A percentile compares a stretch with the other conserved stretches of the same genome.
Conservation (phyloP, 495 filamentous ascomycete species). For the Aspergillus homomorphus region DNA sequence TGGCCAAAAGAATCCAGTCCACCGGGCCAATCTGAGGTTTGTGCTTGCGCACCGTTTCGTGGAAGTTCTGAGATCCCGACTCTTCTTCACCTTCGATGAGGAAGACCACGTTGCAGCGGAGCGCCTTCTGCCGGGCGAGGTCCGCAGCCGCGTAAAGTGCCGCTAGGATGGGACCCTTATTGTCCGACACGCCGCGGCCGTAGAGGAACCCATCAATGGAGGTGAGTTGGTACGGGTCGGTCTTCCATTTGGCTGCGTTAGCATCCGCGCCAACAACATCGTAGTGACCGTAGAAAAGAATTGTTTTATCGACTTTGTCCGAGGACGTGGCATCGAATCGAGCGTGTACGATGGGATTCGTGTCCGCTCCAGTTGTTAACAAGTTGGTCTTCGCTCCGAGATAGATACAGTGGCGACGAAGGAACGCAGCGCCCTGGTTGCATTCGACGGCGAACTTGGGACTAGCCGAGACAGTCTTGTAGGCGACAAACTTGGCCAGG, state of each 20-base stretch:
- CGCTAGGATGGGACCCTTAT: slow-evolving; percentile 92
- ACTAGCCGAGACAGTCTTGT: slow-evolving; percentile 83
- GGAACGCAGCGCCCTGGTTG: slow-evolving; percentile 84
- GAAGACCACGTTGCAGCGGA: slow-evolving; percentile 86
- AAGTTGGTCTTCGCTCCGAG: slow-evolving; percentile 86
- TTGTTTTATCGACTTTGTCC: slow-evolving; percentile 68
- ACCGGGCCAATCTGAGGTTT: slow-evolving; percentile 84
- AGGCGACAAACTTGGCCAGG: slow-evolving; percentile 80
- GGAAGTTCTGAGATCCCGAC: slow-evolving; percentile 86
- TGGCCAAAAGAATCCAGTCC: slow-evolving; percentile 90
- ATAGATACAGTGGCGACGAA: slow-evolving; percentile 83
- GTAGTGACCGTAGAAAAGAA: slow-evolving; percentile 97
- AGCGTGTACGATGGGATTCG: slow-evolving; percentile 88
- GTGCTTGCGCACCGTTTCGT: slow-evolving; percentile 69
- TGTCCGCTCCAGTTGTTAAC: slow-evolving; percentile 66
- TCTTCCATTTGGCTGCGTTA: slow-evolving; percentile 71
- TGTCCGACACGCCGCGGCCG: slow-evolving; percentile 94
- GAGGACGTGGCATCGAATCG: slow-evolving; percentile 65
- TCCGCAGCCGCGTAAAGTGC: slow-evolving; percentile 91
- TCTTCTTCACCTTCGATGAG: slow-evolving; percentile 97
- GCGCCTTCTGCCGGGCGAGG: slow-evolving; percentile 68
- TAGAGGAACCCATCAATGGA: slow-evolving; percentile 92
- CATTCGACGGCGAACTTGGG: slow-evolving; percentile 84
- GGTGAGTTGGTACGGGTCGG: slow-evolving; percentile 79
- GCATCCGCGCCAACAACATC: slow-evolving; percentile 95